Conservation (phyloP, 345 rosid genomes). For the Salix dunnii region DNA sequence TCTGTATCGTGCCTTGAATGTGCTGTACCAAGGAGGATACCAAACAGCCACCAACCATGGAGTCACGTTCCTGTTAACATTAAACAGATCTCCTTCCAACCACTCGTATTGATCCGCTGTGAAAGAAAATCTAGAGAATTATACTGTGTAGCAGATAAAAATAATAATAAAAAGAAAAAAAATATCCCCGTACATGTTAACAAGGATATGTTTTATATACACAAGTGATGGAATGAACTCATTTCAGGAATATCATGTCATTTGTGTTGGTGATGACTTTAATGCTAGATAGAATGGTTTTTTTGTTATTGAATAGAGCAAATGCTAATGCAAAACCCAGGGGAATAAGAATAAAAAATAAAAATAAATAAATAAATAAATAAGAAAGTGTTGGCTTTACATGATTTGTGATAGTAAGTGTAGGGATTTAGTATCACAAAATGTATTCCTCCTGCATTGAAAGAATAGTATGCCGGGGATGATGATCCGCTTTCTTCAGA, state of each 20-base stretch:
- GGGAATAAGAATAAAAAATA: neutral
- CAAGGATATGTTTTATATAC: too few species aligned
- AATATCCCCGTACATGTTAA: neutral
- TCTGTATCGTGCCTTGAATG: conserved; percentile 67
- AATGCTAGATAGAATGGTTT: too few species aligned
- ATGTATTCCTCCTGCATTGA: conserved; percentile 92
- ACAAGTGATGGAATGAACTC: neutral
- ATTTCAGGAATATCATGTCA: too few species aligned
- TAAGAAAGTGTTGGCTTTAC: conserved; percentile 24
- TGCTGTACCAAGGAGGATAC: conserved; percentile 86
- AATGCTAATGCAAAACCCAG: neutral
- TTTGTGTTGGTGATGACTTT: too few species aligned
- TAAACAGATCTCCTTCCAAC: conserved; percentile 67
- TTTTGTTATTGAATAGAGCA: neutral
- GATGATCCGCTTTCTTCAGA: conserved; percentile 64
- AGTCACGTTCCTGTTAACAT: conserved; percentile 59
- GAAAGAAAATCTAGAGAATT: conserved; percentile 9
- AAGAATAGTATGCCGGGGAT: conserved; percentile 75
- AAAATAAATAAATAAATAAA: neutral
- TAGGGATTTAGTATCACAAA: conserved; percentile 83
- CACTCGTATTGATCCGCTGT: conserved; percentile 79
- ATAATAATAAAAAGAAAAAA: neutral
- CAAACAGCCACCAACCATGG: conserved; percentile 88
- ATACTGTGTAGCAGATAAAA: conserved; percentile 5
- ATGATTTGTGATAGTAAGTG: conserved; percentile 51